Conservation (phyloP, 1,284 basidiomycete genomes). For the Leccinum subrobustum region DNA sequence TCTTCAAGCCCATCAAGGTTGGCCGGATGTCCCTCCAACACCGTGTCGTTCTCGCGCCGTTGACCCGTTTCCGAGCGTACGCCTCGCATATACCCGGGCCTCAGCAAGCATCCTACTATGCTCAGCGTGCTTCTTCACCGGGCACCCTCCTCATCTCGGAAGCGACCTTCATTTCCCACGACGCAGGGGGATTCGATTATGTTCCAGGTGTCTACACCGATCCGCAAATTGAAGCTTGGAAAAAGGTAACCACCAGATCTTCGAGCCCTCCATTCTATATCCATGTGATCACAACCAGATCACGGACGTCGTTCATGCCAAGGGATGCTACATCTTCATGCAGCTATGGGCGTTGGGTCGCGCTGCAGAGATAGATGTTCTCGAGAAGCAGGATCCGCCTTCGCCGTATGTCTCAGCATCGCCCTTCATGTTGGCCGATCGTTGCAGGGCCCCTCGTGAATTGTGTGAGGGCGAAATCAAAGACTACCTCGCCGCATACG, state of each 20-base stretch:
- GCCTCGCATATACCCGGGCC: neutral
- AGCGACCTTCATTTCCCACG: slow-evolving; percentile 10
- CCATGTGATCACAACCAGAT: too few species aligned
- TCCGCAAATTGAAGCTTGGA: slow-evolving; percentile 26
- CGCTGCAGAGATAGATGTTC: too few species aligned
- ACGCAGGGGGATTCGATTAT: slow-evolving; percentile 1
- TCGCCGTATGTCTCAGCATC: too few species aligned
- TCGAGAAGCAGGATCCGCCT: too few species aligned
- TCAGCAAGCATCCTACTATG: neutral
- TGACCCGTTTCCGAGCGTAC: slow-evolving; percentile 35
- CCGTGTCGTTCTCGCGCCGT: slow-evolving; percentile 34
- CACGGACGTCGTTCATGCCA: slow-evolving; percentile 1
- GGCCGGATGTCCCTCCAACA: slow-evolving; percentile 33
- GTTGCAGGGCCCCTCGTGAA: too few species aligned
- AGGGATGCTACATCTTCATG: slow-evolving; percentile 35
- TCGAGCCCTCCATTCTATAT: too few species aligned
- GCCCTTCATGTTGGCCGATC: too few species aligned
- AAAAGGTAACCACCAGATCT: slow-evolving; percentile 13
- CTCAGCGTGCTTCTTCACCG: slow-evolving; percentile 10
- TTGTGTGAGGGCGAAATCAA: too few species aligned
- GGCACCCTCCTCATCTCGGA: slow-evolving; percentile 36
- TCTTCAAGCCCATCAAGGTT: slow-evolving; percentile 10
- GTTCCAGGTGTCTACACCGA: slow-evolving; percentile 29
- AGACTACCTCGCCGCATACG: too few species aligned
- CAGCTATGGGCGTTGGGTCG: too few species aligned